Evolutionary conservation across 441 rosid genomes (phyloP).

Genomic region (Erodium moschatum): DNA sequence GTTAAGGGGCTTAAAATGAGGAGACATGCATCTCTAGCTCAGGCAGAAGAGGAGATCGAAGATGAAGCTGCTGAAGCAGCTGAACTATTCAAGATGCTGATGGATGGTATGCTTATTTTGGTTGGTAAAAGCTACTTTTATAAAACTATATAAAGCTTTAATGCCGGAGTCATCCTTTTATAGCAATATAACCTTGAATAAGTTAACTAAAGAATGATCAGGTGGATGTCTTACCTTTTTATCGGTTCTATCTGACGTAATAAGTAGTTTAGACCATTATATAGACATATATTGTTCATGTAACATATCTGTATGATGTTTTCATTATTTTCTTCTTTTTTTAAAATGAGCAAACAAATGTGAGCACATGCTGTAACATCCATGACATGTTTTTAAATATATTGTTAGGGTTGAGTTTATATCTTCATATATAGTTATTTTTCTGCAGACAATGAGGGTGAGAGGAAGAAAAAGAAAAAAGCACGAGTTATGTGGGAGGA

Average conservation of each 20-base stretch:
- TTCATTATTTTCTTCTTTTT: too few relatives aligned
- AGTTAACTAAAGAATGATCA: too few relatives aligned
- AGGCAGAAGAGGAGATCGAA: constrained; percentile 86
- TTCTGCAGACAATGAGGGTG: constrained; percentile 59
- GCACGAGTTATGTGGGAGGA: constrained; percentile 7
- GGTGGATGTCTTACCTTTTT: too few relatives aligned
- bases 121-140: constrained; percentile 3
- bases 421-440: constrained; percentile 10
- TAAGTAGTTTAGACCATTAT: too few relatives aligned
- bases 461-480: constrained; percentile 65
- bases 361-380: background rate
- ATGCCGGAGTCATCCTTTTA: too few relatives aligned
- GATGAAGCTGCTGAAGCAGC: constrained; percentile 98
- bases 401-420: background rate
- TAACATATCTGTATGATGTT: too few relatives aligned
- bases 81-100: constrained; percentile 81
- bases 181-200: too few relatives aligned
- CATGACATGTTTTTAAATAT: background rate
- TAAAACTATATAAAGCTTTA: too few relatives aligned
- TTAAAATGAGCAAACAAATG: background rate
- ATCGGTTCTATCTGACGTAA: too few relatives aligned
- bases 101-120: constrained; percentile 64
- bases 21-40: constrained; percentile 66
- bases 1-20: constrained; percentile 94
- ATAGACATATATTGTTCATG: too few relatives aligned